Evolutionary conservation across 352 stramenopile genomes (phyloP), one percentile per base, ranked within the genome.

Genomic region (Phytophthora sansomeana): DNA sequence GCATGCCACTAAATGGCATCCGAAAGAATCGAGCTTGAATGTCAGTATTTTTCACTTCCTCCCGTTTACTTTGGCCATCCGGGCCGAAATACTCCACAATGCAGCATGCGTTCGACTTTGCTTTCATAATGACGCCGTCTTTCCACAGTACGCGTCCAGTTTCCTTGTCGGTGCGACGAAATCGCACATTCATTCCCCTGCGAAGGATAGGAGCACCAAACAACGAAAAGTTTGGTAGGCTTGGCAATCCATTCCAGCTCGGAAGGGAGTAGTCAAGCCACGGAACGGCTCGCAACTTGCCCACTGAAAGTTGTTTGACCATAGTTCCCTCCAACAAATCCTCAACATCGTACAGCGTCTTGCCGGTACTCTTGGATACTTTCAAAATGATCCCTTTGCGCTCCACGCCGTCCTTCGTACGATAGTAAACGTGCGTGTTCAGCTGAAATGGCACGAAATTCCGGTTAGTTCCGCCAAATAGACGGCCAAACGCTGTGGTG

Each of bases 311-410:
- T 19, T 78, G 72, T 17, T 80, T 85, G 8, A 83, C 13, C 38
- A 89, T 54, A 0, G 67, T 64, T 26, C 79, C 81, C 7, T 90
- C 79, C 3, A 74, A 41, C 29, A 85, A 65, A 36, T 90, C 81
- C 51, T 89, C 81, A 8, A 89, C 76, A 29, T 88, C 79, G 39
- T 85, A 88, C 4, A 67, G 32, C 9, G 68, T 56, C 24, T 72
- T 78, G 0, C 63, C 67, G 21, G 24, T 71, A 28, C 67, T 74
- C 24, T 64, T 71, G 16, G 71, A 85, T 5, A 85, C 64, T 55
- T 88, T 87, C 11, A 89, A 43, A 5, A 91, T 72, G 9, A 89
- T 84, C 1, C 78, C 82, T 51, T 84, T 85, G 1, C 77, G 67
- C 52, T 91, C 82, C 0, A 53, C 16, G 0, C 77, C 82, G 14